Base-by-base conservation (phyloP, 495 filamentous ascomycete species). In the Sordaria brevicollis region DNA sequence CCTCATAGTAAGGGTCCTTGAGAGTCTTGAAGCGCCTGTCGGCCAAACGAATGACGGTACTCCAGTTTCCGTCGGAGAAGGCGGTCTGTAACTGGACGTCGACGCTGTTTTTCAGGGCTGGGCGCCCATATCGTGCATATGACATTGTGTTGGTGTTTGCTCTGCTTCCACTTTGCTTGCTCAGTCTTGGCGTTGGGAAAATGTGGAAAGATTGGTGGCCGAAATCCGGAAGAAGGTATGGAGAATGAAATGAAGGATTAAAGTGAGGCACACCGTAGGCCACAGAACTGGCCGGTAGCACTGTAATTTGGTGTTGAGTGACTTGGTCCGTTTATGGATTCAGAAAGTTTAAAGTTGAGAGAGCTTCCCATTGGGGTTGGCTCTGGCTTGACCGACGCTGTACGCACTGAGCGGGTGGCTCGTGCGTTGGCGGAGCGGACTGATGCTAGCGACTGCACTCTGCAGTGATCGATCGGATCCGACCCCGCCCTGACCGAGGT, bases 1-100 rank as follows among this genome's bases (percentile, higher is more conserved):
- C 82, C 76, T 82, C 76, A 65, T 81, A 85, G 66, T 84, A 84
- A 0, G 78, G 73, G 38, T 85, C 83, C 13, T 84, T 83, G n/a
- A 79, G 74, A 1, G 72, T 66, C 66, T 77, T 80, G 39, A 76
- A 73, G n/a, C 81, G 76, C 57, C 81, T 80, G 37, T 80, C 77
- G 1, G 83, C 83, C 8, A 84, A 72, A 35, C 78, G 80, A 7
- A 81, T 74, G 41, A 79, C 79, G 1, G 73, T 67, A n/a, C 62
- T 65, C 82, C 83, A 85, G 71, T 82, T 82, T 39, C 79, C 74
- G 25, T 83, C 81, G 29, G 70, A 73, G 43, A 81, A 85, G 31
- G 80, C 79, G 7, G 76, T 76, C 70, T 80, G 75, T 15, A 85
- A 73, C 54, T 77, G 76, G 31, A 78, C 41, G 66, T 83, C 82